Percentiles rank a stretch among this genome's conserved stretches.
Conservation (phyloP, 257 asterid genomes). For the Ilex asprella region DNA sequence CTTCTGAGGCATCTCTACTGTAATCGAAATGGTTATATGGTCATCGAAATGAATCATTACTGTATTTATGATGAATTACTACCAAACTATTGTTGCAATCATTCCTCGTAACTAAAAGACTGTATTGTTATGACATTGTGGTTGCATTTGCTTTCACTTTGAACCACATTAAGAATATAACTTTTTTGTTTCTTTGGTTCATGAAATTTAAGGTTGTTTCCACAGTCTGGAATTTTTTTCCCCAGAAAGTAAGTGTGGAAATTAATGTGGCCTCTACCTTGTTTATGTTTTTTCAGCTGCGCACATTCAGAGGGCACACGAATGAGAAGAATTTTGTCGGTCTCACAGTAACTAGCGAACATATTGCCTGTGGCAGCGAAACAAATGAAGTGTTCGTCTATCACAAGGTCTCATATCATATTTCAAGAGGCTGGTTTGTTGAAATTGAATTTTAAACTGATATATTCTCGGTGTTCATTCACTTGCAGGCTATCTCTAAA, state of each 20-base stretch:
- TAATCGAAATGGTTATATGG: no score
- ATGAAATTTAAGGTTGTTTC: no score
- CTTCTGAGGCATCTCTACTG: no score
- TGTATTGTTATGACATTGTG: no score
- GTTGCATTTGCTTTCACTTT: no score
- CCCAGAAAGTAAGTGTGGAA: background rate
- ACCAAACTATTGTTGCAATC: no score
- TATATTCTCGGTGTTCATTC: background rate
- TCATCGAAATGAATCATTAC: no score
- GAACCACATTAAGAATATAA: no score
- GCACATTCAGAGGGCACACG: constrained; percentile 68
- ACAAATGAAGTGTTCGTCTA: constrained; percentile 75
- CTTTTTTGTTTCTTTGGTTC: no score
- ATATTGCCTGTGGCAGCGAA: constrained; percentile 90
- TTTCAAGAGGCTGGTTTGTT: background rate
- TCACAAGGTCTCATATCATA: constrained; percentile 46
- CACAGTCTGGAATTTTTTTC: no score
- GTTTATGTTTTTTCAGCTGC: constrained; percentile 37
- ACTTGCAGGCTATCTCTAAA: constrained; percentile 58
- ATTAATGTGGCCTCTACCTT: constrained; percentile 2
- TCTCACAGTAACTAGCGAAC: constrained; percentile 58
- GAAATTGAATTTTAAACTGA: background rate
- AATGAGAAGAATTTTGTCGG: constrained; percentile 86
- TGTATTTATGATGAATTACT: no score
- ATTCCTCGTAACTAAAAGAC: no score